Percentiles rank a stretch among this genome's conserved stretches.
Conservation (phyloP, 2,329 filamentous ascomycete genomes). For the Pyricularia pennisetigena region DNA sequence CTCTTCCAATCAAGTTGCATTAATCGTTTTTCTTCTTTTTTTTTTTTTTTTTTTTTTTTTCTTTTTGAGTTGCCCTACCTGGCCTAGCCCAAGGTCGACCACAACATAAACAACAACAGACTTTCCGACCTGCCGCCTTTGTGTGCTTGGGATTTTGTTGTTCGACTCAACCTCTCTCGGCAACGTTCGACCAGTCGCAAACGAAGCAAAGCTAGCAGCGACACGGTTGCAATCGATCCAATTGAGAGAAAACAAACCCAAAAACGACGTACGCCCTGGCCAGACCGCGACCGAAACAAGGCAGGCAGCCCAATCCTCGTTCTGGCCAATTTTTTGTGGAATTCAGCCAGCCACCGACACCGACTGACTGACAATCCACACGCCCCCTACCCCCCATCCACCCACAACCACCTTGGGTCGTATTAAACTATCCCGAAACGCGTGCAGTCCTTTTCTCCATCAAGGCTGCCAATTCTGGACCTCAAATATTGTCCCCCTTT, state of each 20-base stretch:
- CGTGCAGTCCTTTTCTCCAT: not conserved
- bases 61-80: not conserved
- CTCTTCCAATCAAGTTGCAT: not conserved
- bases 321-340: not conserved
- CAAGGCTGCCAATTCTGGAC: not conserved
- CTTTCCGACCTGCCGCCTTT: not conserved
- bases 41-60: no score
- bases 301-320: not conserved
- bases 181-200: not conserved
- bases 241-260: not conserved
- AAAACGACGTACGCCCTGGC: not conserved
- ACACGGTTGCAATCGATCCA: not conserved
- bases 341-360: not conserved
- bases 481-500: not conserved
- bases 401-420: not conserved
- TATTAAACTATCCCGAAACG: not conserved
- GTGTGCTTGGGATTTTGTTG: not conserved
- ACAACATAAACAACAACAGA: not conserved
- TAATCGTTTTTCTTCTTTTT: no score
- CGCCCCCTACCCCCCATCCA: no score
- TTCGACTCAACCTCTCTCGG: not conserved
- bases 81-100: not conserved
- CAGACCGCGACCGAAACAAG: not conserved
- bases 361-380: not conserved
- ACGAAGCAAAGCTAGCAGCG: not conserved